Evolutionary conservation across 2,329 filamentous ascomycete species (phyloP).

Genomic region (Diaporthe humulicola): DNA sequence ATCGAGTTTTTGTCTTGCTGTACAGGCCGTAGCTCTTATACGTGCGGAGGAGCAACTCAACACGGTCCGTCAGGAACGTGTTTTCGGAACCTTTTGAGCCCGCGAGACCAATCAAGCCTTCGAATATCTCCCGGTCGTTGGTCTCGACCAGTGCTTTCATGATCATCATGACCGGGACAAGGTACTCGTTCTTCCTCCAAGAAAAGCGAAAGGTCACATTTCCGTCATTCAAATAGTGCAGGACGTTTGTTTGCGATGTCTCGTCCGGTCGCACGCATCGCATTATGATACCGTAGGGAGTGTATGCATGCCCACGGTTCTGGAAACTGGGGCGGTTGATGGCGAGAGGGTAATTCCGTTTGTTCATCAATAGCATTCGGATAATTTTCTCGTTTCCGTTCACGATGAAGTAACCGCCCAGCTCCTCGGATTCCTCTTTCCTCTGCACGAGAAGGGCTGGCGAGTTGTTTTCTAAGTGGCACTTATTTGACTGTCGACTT

Average conservation of each 20-base stretch:
- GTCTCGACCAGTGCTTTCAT: conserved; percentile 95
- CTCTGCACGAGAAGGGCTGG: conserved; percentile 85
- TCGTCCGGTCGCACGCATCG: conserved; percentile 96
- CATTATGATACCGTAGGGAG: conserved; percentile 89
- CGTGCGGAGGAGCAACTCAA: conserved; percentile 90
- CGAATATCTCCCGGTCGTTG: conserved; percentile 95
- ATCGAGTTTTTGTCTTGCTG: conserved; percentile 82
- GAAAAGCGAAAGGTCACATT: conserved; percentile 98
- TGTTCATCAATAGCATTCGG: conserved; percentile 89
- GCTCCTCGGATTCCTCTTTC: conserved; percentile 96
- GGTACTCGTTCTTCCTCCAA: conserved; percentile 96
- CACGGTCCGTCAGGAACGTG: conserved; percentile 94
- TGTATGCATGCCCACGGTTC: conserved; percentile 89
- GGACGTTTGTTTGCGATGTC: conserved; percentile 95
- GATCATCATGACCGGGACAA: conserved; percentile 97
- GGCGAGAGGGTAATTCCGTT: conserved; percentile 94
- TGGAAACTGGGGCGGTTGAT: conserved; percentile 92
- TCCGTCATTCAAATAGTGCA: conserved; percentile 95
- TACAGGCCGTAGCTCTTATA: conserved; percentile 94
- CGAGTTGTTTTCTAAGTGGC: conserved; percentile 88
- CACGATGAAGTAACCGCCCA: conserved; percentile 97
- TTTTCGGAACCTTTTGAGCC: conserved; percentile 84
- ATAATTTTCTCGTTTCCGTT: conserved; percentile 98
- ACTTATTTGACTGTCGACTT: conserved; percentile 79
- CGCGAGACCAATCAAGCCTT: conserved; percentile 85